Evolutionary conservation across 805 yeast species (phyloP).

Genomic region (Yarrowia sp.): DNA sequence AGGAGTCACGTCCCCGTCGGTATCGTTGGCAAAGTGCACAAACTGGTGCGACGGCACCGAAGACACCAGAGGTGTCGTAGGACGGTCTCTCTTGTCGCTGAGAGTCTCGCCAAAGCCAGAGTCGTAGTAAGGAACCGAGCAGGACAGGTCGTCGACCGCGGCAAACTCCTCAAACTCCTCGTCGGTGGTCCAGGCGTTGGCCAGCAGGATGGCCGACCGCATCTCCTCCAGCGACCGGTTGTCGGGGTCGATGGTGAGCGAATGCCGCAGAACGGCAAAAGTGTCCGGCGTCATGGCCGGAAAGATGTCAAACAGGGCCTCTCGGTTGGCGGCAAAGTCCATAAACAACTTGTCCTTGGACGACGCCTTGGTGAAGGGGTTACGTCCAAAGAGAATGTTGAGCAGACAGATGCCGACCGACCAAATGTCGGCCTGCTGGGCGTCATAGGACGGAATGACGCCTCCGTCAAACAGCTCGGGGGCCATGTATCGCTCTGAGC

Average conservation of each 20-base stretch:
- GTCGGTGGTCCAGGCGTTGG: conserved; percentile 76
- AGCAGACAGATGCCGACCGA: conserved; percentile 79
- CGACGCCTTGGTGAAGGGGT: conserved; percentile 81
- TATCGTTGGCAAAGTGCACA: conserved; percentile 1
- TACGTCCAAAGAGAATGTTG: conserved; percentile 82
- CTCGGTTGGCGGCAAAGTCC: conserved; percentile 83
- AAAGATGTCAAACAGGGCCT: conserved; percentile 86
- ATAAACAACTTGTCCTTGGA: conserved; percentile 77
- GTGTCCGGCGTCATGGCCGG: conserved; percentile 84
- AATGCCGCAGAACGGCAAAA: conserved; percentile 75
- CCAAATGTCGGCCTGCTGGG: conserved; percentile 86
- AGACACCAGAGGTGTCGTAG: conserved; percentile 8
- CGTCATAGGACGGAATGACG: conserved; percentile 53
- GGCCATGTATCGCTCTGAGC: conserved; percentile 91
- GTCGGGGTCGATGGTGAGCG: conserved; percentile 80
- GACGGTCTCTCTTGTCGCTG: conserved; percentile 4
- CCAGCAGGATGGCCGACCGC: conserved; percentile 56
- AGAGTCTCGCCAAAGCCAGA: conserved; percentile 24
- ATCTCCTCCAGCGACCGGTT: conserved; percentile 68
- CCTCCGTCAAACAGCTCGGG: conserved; percentile 78
- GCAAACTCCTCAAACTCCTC: conserved; percentile 56
- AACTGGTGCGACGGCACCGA: conserved; percentile 20
- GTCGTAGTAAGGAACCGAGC: conserved; percentile 29
- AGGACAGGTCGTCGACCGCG: conserved; percentile 44
- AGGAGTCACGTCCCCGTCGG: conserved; percentile 9